phyloP scores from a whole-genome alignment of 345 rosid species.

The Rhodamnia argentea region DNA sequence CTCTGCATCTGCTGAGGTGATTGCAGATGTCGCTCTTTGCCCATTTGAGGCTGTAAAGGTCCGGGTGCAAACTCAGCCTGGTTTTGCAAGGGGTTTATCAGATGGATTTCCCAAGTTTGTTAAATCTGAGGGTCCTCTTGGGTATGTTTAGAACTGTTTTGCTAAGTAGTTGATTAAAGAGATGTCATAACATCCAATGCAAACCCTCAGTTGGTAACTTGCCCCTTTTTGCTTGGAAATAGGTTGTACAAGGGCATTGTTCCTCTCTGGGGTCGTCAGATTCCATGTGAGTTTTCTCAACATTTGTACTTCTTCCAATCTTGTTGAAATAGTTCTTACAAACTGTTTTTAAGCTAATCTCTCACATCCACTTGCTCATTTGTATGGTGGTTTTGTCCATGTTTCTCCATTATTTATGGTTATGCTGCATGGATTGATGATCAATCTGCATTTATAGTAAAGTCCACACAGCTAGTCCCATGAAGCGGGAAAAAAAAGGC shows the following conservation, averaged over 20 bases:
- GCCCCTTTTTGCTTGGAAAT: constrained; percentile 1
- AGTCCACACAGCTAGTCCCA: background rate
- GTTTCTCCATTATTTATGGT: background rate
- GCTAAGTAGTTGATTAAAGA: background rate
- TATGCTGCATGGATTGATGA: background rate
- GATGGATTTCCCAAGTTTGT: constrained; percentile 95
- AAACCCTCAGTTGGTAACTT: background rate
- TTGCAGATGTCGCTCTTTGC: constrained; percentile 91
- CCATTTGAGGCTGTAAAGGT: constrained; percentile 99
- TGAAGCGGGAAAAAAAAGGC: background rate
- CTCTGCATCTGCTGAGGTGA: constrained; percentile 95
- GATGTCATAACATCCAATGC: background rate
- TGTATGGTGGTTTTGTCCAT: background rate
- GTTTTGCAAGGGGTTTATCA: constrained; percentile 87
- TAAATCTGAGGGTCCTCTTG: constrained; percentile 75
- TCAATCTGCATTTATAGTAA: background rate
- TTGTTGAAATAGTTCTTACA: background rate
- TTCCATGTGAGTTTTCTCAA: constrained; percentile 67
- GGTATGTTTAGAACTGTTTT: constrained; percentile 38
- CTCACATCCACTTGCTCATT: background rate
- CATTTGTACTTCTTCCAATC: background rate
- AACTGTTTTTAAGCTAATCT: background rate
- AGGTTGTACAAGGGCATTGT: constrained; percentile 94
- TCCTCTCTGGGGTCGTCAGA: constrained; percentile 99
- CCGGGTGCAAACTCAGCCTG: constrained; percentile 98